A percentile compares a stretch with the other conserved stretches of the same genome.
Conservation (phyloP, 768 basidiomycete species). For the Lactifluus hygrophoroides region DNA sequence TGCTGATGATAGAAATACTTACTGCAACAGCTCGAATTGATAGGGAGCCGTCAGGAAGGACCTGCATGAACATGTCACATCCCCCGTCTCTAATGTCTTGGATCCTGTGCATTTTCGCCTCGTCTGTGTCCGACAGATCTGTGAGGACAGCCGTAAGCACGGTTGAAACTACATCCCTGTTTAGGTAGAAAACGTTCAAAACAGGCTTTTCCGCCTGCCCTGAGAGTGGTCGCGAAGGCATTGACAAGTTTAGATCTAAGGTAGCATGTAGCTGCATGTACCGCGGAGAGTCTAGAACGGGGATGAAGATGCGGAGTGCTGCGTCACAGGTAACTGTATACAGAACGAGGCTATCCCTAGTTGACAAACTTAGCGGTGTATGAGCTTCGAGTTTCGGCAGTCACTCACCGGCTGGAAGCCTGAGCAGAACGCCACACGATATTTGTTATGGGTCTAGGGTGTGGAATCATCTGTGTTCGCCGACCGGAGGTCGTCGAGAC, state of each 20-base stretch:
- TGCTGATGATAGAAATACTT: slow-evolving; percentile 26
- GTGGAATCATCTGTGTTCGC: slow-evolving; percentile 57
- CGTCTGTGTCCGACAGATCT: slow-evolving; percentile 31
- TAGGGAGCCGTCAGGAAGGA: slow-evolving; percentile 65
- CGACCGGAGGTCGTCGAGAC: slow-evolving; percentile 68
- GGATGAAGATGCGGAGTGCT: slow-evolving; percentile 75
- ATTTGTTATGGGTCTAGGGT: slow-evolving; percentile 65
- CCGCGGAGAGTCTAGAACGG: slow-evolving; percentile 80
- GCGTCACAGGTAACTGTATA: slow-evolving; percentile 82
- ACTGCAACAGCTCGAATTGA: slow-evolving; percentile 67
- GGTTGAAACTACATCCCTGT: slow-evolving; percentile 48
- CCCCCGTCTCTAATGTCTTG: slow-evolving; percentile 60
- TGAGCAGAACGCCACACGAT: slow-evolving; percentile 67
- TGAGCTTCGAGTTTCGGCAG: slow-evolving; percentile 4
- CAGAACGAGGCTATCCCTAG: slow-evolving; percentile 66
- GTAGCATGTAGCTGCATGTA: slow-evolving; percentile 78
- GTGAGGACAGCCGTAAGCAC: slow-evolving; percentile 38
- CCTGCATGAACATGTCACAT: slow-evolving; percentile 74
- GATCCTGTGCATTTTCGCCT: slow-evolving; percentile 39
- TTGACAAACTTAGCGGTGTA: slow-evolving; percentile 1
- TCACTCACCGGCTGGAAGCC: slow-evolving; percentile 53
- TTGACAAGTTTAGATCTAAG: slow-evolving; percentile 60
- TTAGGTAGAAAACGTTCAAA: slow-evolving; percentile 62
- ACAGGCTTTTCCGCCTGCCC: slow-evolving; percentile 22
- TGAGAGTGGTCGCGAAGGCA: slow-evolving; percentile 35